A percentile compares a stretch with the other conserved stretches of the same genome.
Conservation (phyloP, 2,329 filamentous ascomycete species). For the Myriosclerotinia scirpicola region DNA sequence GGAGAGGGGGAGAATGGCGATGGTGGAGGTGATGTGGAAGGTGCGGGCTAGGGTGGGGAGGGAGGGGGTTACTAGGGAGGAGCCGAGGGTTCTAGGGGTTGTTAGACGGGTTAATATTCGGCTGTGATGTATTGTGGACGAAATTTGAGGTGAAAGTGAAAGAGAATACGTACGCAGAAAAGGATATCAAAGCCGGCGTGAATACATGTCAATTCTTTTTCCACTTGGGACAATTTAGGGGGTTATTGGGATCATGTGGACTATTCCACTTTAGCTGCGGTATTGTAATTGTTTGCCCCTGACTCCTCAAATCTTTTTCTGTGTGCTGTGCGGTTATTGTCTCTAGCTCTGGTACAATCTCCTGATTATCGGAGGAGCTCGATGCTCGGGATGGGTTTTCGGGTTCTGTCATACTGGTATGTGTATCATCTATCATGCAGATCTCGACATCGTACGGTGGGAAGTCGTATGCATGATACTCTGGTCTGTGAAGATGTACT, state of each 20-base stretch:
- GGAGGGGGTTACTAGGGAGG: neutral
- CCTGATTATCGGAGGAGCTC: neutral
- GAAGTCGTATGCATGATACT: neutral
- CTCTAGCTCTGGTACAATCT: neutral
- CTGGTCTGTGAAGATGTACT: neutral
- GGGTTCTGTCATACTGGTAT: neutral
- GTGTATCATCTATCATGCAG: neutral
- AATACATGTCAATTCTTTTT: slow-evolving; percentile 23
- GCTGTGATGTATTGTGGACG: neutral
- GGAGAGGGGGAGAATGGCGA: slow-evolving; percentile 22
- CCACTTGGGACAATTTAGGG: slow-evolving; percentile 27
- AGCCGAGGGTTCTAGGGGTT: neutral
- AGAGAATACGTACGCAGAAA: slow-evolving; percentile 1
- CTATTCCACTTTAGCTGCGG: slow-evolving; percentile 13
- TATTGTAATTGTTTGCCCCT: neutral
- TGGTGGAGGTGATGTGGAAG: slow-evolving; percentile 1
- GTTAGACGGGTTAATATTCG: neutral
- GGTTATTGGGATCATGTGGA: slow-evolving; percentile 27
- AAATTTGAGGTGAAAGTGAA: too few relatives aligned
- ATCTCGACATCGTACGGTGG: neutral
- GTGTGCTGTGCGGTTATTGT: neutral
- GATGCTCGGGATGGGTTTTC: neutral
- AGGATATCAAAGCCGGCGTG: slow-evolving; percentile 1
- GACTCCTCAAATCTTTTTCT: slow-evolving; percentile 3
- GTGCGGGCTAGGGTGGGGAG: neutral